Conservation (phyloP, 441 rosid genomes). For the Hypseocharis bilobata region DNA sequence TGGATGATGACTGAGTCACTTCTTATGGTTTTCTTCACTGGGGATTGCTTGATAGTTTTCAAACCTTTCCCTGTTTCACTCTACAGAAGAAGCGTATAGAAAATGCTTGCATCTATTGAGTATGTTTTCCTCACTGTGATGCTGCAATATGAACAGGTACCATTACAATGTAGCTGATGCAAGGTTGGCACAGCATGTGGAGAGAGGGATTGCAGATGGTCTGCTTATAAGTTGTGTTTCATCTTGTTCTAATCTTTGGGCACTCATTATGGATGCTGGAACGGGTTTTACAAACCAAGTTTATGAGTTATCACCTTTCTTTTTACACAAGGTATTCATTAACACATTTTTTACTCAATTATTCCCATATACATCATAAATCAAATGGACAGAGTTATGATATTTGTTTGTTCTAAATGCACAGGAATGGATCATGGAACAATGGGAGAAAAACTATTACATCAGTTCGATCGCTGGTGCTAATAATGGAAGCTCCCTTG, state of each 20-base stretch:
- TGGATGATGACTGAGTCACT: not conserved
- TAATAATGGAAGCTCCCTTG: slow-evolving; percentile 81
- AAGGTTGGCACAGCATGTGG: slow-evolving; percentile 88
- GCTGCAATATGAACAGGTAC: slow-evolving; percentile 43
- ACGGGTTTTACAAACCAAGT: slow-evolving; percentile 83
- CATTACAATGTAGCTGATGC: slow-evolving; percentile 94
- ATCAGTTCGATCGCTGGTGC: slow-evolving; percentile 94
- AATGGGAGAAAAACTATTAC: slow-evolving; percentile 94
- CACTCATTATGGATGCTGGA: slow-evolving; percentile 95
- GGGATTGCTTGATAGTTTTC: not conserved
- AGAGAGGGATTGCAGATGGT: slow-evolving; percentile 88
- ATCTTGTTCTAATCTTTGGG: slow-evolving; percentile 92
- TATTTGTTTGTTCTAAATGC: slow-evolving; percentile 15
- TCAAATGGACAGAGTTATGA: not conserved
- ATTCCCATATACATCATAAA: not conserved
- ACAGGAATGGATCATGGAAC: slow-evolving; percentile 99
- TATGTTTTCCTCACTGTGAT: not conserved
- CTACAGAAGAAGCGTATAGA: not conserved
- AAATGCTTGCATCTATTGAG: too few relatives aligned
- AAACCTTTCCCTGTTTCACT: not conserved
- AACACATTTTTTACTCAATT: not conserved
- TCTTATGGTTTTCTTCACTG: not conserved
- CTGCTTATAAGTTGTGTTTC: slow-evolving; percentile 89
- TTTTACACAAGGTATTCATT: slow-evolving; percentile 65
- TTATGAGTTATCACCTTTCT: slow-evolving; percentile 68